These are phyloP conservation scores for Paratinospora sagittata DNA, from an alignment of 164 flowering plant genomes.

Conservation along the genomic window DNA sequence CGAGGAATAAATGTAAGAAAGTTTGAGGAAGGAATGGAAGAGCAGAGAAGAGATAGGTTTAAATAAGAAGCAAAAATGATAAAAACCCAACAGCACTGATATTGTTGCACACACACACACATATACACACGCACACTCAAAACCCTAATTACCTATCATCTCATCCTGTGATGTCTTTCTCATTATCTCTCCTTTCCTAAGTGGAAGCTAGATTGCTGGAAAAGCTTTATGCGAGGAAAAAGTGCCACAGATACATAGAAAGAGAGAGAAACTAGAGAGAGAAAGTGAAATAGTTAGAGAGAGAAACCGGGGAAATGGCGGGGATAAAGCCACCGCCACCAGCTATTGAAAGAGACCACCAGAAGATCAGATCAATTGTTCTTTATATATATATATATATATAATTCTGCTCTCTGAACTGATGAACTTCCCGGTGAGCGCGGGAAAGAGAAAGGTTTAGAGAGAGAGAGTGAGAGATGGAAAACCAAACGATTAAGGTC, in stretches of 20 bases:
- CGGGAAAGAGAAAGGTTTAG: not conserved
- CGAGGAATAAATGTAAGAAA: no score
- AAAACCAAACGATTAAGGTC: constrained; percentile 18
- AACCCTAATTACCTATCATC: constrained; percentile 31
- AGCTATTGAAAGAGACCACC: constrained; percentile 43
- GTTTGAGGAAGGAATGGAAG: constrained; percentile 28
- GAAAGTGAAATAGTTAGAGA: constrained; percentile 16
- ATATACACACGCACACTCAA: constrained; percentile 5
- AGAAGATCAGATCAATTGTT: no score
- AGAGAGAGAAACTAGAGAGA: constrained; percentile 11
- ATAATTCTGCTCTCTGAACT: constrained; percentile 5
- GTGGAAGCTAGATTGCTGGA: constrained; percentile 47
- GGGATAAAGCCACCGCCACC: constrained; percentile 28
- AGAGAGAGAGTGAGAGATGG: constrained; percentile 6
- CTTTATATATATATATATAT: no score
- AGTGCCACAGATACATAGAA: constrained; percentile 9
- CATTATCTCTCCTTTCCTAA: constrained; percentile 18
- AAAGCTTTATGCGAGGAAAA: constrained; percentile 37
- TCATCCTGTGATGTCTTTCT: constrained; percentile 17
- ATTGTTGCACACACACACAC: constrained; percentile 10
- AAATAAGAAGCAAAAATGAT: constrained; percentile 24
- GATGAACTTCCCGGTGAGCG: not conserved
- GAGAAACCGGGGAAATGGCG: constrained; percentile 14
- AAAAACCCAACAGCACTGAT: not conserved
- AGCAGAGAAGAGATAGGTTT: constrained; percentile 28